phyloP scores from a whole-genome alignment of 306 rosid genomes.

The Biancaea sappan region DNA sequence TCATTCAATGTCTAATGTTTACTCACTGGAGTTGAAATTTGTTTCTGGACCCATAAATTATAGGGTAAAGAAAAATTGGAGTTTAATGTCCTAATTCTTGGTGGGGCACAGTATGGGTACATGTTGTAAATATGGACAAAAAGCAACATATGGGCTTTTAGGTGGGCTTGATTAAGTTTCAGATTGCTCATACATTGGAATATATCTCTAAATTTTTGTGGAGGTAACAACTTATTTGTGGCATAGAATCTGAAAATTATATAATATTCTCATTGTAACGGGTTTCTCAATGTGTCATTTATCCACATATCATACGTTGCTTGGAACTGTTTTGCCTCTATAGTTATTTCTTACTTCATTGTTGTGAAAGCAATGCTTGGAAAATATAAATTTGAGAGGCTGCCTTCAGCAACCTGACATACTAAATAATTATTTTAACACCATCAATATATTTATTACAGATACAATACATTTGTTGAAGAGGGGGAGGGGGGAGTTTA shows the following conservation, averaged over 20 bases:
- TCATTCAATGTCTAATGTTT: no score
- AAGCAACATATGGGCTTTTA: slow-evolving; percentile 61
- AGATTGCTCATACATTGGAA: slow-evolving; percentile 50
- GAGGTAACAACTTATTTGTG: neutral
- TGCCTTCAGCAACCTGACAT: no score
- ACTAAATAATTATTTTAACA: neutral
- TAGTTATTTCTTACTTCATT: neutral
- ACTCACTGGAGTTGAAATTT: no score
- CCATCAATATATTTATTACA: neutral
- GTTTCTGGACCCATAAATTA: no score
- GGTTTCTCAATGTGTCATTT: slow-evolving; percentile 5
- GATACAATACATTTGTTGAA: neutral
- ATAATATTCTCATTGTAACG: neutral
- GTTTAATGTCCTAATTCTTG: slow-evolving; percentile 84
- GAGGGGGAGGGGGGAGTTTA: neutral
- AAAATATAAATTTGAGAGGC: neutral
- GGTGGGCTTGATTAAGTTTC: slow-evolving; percentile 62
- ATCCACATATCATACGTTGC: neutral
- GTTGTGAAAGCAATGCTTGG: slow-evolving; percentile 12
- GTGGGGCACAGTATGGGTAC: slow-evolving; percentile 65
- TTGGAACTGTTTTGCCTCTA: neutral
- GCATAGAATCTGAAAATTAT: neutral
- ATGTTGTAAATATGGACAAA: slow-evolving; percentile 82
- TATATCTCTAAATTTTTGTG: slow-evolving; percentile 23
- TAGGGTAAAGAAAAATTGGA: slow-evolving; percentile 1